Percentiles rank a stretch among this genome's conserved stretches.
phyloP scores from a whole-genome alignment of 2,329 filamentous ascomycete species.

The Intubia oerlemansii region DNA sequence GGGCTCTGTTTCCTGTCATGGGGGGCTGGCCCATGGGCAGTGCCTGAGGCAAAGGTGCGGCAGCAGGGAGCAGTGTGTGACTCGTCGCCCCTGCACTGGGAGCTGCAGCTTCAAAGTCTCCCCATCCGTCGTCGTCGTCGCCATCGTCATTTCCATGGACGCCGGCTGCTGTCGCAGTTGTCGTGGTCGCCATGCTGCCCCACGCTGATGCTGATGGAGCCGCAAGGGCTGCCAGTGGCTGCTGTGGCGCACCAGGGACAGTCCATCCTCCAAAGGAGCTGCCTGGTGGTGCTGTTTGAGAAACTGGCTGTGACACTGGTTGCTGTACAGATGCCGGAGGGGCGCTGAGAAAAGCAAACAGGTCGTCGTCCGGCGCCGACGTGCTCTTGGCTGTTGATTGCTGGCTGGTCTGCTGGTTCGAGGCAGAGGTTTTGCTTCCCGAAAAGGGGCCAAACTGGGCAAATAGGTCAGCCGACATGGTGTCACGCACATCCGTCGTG shows the following conservation, averaged over 20 bases:
- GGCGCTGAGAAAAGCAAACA: constrained; percentile 14
- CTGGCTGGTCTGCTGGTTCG: constrained; percentile 10
- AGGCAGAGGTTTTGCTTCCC: constrained; percentile 10
- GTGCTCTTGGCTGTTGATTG: no score
- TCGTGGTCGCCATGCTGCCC: no score
- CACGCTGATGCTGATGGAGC: no score
- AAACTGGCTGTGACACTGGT: constrained; percentile 8
- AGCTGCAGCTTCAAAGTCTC: constrained; percentile 41
- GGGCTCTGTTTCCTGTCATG: constrained; percentile 13
- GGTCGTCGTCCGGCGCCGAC: constrained; percentile 9
- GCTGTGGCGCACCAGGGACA: no score
- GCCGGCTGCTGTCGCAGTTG: no score
- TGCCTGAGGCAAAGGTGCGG: background rate
- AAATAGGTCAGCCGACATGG: constrained; percentile 45
- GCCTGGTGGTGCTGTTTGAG: no score
- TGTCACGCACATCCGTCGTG: no score
- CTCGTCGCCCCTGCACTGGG: background rate
- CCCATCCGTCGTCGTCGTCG: constrained; percentile 43
- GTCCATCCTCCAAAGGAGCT: no score
- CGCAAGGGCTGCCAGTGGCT: no score
- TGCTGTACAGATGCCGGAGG: no score
- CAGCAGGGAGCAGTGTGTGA: background rate
- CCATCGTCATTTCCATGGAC: no score
- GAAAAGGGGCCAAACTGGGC: constrained; percentile 36
- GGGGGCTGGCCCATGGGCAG: constrained; percentile 10